Evolutionary conservation across 345 rosid species (phyloP).

Genomic region (Rhizophora apiculata): DNA sequence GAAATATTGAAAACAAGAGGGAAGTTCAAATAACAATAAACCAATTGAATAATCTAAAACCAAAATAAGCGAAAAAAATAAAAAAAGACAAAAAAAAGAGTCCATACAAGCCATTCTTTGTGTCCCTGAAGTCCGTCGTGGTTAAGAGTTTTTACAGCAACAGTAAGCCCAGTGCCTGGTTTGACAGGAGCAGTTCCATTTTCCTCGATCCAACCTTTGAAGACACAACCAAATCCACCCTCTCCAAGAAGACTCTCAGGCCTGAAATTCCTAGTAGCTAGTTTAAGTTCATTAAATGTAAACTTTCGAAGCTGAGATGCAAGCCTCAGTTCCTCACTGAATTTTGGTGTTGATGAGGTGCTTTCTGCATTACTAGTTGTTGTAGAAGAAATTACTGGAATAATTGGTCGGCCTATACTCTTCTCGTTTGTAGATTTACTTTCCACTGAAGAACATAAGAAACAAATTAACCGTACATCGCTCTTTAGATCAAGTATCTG

Average conservation of each 20-base stretch:
- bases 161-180: slow-evolving; percentile 31
- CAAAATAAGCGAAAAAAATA: not conserved
- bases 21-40: not conserved
- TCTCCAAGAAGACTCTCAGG: slow-evolving; percentile 34
- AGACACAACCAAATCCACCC: slow-evolving; percentile 35
- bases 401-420: slow-evolving; percentile 14
- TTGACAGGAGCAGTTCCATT: slow-evolving; percentile 34
- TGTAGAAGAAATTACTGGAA: slow-evolving; percentile 23
- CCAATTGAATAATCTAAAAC: not conserved
- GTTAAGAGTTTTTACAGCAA: slow-evolving; percentile 31
- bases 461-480: not conserved
- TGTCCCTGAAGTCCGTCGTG: slow-evolving; percentile 36
- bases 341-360: slow-evolving; percentile 18
- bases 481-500: not conserved
- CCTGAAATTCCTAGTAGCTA: slow-evolving; percentile 31
- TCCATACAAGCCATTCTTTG: slow-evolving; percentile 30
- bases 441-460: slow-evolving; percentile 16
- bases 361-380: slow-evolving; percentile 25
- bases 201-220: slow-evolving; percentile 31
- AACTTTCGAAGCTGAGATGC: slow-evolving; percentile 28
- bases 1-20: not conserved
- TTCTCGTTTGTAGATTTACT: slow-evolving; percentile 23
- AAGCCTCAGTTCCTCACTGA: slow-evolving; percentile 32
- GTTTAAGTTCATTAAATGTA: slow-evolving; percentile 24
- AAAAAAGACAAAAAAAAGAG: not conserved